Conservation (phyloP, 352 stramenopile genomes). For the Pythium rishiriense region DNA sequence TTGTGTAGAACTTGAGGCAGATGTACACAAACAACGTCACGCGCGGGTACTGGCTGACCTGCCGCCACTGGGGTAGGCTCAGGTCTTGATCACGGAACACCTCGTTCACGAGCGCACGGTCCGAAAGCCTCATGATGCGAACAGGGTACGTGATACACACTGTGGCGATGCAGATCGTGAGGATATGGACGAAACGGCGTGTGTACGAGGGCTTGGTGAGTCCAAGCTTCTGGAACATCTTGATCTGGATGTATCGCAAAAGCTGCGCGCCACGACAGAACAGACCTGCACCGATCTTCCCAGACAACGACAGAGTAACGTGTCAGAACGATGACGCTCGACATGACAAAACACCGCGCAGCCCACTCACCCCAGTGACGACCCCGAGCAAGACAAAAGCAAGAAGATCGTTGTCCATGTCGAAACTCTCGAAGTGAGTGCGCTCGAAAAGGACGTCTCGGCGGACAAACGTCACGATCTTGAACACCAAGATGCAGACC, state of each 20-base stretch:
- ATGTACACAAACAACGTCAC: slow-evolving; percentile 74
- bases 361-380: slow-evolving; percentile 58
- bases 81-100: slow-evolving; percentile 67
- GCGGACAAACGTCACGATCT: slow-evolving; percentile 74
- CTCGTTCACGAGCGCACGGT: slow-evolving; percentile 74
- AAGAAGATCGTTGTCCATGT: slow-evolving; percentile 79
- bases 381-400: slow-evolving; percentile 67
- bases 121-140: slow-evolving; percentile 69
- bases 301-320: neutral
- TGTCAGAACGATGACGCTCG: neutral
- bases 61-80: slow-evolving; percentile 60
- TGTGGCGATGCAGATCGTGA: slow-evolving; percentile 62
- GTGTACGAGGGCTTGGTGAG: slow-evolving; percentile 55
- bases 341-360: neutral
- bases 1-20: slow-evolving; percentile 68
- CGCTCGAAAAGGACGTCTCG: slow-evolving; percentile 75
- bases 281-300: slow-evolving; percentile 57
- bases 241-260: slow-evolving; percentile 48
- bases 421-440: slow-evolving; percentile 74
- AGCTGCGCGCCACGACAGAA: slow-evolving; percentile 60
- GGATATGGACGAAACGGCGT: slow-evolving; percentile 54
- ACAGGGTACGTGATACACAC: slow-evolving; percentile 67
- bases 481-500: slow-evolving; percentile 77
- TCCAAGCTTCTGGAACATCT: slow-evolving; percentile 52
- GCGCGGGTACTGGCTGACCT: slow-evolving; percentile 55